Percentiles rank a stretch among this genome's conserved stretches.
Evolutionary conservation across 2,329 filamentous ascomycete species (phyloP).

Genomic region (Colletotrichum lindemuthianum): DNA sequence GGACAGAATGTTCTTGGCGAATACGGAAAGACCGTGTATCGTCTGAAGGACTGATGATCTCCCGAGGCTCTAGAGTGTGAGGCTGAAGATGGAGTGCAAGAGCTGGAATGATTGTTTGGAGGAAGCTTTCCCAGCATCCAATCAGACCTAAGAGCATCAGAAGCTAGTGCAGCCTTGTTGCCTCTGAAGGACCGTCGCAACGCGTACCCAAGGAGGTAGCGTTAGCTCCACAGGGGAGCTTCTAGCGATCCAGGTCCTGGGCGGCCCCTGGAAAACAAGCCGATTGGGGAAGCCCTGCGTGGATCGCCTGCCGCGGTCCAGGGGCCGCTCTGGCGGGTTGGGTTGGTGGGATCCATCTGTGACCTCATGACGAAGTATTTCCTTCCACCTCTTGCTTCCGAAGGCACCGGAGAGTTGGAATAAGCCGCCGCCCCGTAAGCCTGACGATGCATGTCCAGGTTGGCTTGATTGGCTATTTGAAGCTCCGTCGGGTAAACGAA

Average conservation of each 20-base stretch:
- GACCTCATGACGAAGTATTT: constrained; percentile 31
- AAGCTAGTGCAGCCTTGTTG: constrained; percentile 22
- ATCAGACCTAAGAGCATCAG: constrained; percentile 6
- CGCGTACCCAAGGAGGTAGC: background rate
- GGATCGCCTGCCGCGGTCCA: constrained; percentile 16
- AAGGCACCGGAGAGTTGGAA: constrained; percentile 23
- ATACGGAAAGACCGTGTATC: background rate
- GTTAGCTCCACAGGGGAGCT: constrained; percentile 11
- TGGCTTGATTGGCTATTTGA: constrained; percentile 26
- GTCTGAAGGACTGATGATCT: constrained; percentile 2
- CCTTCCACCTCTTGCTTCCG: background rate
- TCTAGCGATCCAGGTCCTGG: constrained; percentile 1
- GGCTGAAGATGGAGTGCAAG: constrained; percentile 19
- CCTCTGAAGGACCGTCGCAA: background rate
- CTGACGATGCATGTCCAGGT: constrained; percentile 14
- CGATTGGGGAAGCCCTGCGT: constrained; percentile 15
- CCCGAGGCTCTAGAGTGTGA: constrained; percentile 5
- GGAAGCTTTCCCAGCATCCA: constrained; percentile 23
- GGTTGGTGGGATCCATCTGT: constrained; percentile 26
- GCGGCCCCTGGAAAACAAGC: constrained; percentile 17
- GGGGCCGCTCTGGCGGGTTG: constrained; percentile 18
- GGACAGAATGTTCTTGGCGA: background rate
- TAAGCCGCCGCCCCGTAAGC: constrained; percentile 24
- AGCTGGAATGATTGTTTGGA: constrained; percentile 7
- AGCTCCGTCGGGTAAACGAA: background rate